These are phyloP conservation scores for Nothophytophthora sp. DNA, from an alignment of 352 stramenopile genomes.

Conservation along the genomic window DNA sequence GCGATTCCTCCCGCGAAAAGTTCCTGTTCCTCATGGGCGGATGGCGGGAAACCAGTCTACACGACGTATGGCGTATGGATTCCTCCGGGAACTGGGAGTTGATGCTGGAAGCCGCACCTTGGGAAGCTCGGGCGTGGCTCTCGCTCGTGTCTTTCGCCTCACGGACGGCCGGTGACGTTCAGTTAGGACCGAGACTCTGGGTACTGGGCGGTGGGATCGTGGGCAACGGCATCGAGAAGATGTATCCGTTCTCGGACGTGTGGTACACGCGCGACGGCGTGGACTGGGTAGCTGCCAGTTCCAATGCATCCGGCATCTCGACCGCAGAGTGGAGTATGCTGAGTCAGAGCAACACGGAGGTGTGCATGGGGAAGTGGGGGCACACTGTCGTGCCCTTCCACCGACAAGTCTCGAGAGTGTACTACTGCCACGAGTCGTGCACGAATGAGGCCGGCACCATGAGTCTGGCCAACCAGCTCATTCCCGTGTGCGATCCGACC, in stretches of 20 bases:
- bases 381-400: conserved; percentile 60
- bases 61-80: conserved; percentile 79
- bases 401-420: conserved; percentile 46
- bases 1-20: conserved; percentile 46
- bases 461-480: conserved; percentile 56
- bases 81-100: conserved; percentile 37
- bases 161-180: conserved; percentile 55
- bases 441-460: conserved; percentile 44
- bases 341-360: conserved; percentile 34
- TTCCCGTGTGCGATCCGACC: conserved; percentile 53
- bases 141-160: conserved; percentile 78
- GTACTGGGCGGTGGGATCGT: conserved; percentile 74
- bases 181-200: conserved; percentile 68
- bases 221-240: conserved; percentile 70
- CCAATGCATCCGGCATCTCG: conserved; percentile 64
- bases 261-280: conserved; percentile 73
- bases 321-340: conserved; percentile 81
- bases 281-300: conserved; percentile 58
- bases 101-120: conserved; percentile 42
- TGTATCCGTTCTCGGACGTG: conserved; percentile 71
- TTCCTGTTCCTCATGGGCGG: conserved; percentile 71
- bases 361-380: conserved; percentile 78
- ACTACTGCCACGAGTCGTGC: conserved; percentile 61
- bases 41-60: conserved; percentile 61
- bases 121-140: conserved; percentile 73